Evolutionary conservation across 2,329 filamentous ascomycete species (phyloP).

Genomic region (Claviceps humidiphila): DNA sequence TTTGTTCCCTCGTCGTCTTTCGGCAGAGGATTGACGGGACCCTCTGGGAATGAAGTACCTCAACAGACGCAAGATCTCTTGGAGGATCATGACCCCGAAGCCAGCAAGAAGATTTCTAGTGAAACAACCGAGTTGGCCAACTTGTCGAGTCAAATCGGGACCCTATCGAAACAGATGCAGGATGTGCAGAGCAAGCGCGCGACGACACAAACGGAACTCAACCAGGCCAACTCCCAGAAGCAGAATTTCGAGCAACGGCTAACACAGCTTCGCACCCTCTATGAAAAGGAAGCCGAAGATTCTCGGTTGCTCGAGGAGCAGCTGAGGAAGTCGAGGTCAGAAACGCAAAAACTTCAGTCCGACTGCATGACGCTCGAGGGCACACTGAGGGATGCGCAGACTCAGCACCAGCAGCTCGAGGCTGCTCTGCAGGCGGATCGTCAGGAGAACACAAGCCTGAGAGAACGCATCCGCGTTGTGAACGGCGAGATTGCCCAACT

Average conservation of each 20-base stretch:
- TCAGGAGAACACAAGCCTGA: constrained; percentile 72
- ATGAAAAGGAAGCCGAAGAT: constrained; percentile 85
- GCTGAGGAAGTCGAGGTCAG: constrained; percentile 58
- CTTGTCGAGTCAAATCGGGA: constrained; percentile 87
- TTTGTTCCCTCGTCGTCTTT: constrained; percentile 90
- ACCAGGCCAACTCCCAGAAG: constrained; percentile 73
- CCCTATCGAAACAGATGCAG: constrained; percentile 85
- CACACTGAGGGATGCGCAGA: constrained; percentile 66
- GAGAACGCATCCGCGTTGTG: constrained; percentile 72
- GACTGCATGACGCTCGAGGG: constrained; percentile 77
- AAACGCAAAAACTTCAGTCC: constrained; percentile 71
- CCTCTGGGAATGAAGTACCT: constrained; percentile 54
- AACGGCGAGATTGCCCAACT: constrained; percentile 75
- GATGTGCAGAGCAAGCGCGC: constrained; percentile 74
- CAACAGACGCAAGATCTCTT: constrained; percentile 62
- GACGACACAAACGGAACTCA: constrained; percentile 68
- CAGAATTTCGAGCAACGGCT: constrained; percentile 84
- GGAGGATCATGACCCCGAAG: constrained; percentile 79
- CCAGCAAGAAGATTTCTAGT: constrained; percentile 73
- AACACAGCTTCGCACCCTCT: constrained; percentile 71
- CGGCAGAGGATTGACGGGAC: constrained; percentile 66
- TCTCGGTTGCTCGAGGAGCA: constrained; percentile 78
- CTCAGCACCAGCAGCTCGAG: constrained; percentile 64
- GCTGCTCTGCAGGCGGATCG: constrained; percentile 72
- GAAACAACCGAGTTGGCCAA: constrained; percentile 92